A percentile compares a stretch with the other conserved stretches of the same genome.
These are phyloP conservation scores for Beauveria brongniartii DNA, from an alignment of 2,329 filamentous ascomycete species.

Conservation along the genomic window DNA sequence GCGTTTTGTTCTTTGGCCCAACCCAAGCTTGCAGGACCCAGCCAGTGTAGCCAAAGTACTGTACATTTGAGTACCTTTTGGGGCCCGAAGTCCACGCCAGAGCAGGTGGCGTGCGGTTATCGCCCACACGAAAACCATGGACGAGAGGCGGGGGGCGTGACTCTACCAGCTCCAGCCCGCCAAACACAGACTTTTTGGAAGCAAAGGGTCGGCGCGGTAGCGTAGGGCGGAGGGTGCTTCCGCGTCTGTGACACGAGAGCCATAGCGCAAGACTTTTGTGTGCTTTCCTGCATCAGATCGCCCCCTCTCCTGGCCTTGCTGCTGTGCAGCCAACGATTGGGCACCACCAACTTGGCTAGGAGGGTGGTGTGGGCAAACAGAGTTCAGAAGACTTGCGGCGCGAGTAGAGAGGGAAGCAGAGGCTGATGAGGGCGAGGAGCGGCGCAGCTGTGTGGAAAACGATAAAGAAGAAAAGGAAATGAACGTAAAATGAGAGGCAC, in stretches of 20 bases:
- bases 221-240: not conserved
- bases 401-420: not conserved
- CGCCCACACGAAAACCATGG: not conserved
- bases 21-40: not conserved
- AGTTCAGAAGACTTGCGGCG: not conserved
- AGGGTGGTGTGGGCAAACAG: not conserved
- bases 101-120: not conserved
- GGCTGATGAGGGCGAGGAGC: not conserved
- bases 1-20: not conserved
- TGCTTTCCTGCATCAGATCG: conserved; percentile 2
- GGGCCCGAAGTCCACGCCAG: not conserved
- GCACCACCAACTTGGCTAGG: not conserved
- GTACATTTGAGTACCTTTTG: conserved; percentile 2
- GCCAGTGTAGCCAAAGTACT: not conserved
- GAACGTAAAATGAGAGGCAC: not conserved
- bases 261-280: not conserved
- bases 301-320: not conserved
- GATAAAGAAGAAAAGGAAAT: not conserved
- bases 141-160: not conserved
- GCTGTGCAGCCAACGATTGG: not conserved
- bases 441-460: too few relatives aligned
- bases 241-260: not conserved
- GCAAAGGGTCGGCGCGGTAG: not conserved
- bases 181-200: not conserved
- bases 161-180: not conserved